Evolutionary conservation across 805 yeast species (phyloP), one percentile per base, ranked within the genome.

Genomic region (Hanseniaspora vineae): DNA sequence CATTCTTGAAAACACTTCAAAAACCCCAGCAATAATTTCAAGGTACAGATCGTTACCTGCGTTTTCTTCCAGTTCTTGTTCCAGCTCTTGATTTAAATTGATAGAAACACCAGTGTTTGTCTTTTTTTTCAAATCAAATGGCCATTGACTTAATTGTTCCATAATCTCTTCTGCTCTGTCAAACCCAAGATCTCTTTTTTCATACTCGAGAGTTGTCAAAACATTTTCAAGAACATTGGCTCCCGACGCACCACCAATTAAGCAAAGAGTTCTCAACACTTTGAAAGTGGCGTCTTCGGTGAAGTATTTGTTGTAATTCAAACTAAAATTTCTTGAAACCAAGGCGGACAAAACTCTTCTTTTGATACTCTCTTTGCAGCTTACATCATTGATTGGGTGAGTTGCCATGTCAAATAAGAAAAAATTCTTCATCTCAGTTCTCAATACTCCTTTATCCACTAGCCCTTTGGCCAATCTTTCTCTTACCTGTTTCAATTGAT

Each of bases 371-470:
- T 86, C 95, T 66, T 92, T 92, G 45, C 95, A 80, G 53, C 78
- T 69, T 42, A 82, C 75, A 65, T 92, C 98, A 32, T 89, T 82
- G 13, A 92, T 77, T 8, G 98, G 98, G 66, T 94, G 98, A 9
- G 98, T 92, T 31, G 98, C 96, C 97, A 92, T 92, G 65, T 92
- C 98, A 58, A 92, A 92, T 47, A 92, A 70, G 58, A 92, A 78
- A 62, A 92, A 92, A 68, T 87, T 92, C 63, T 89, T 87, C 65
- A 95, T 79, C 66, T 92, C 98, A 8, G 98, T 92, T 68, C 96
- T 81, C 59, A 94, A 74, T 43, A 92, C 81, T 19, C 98, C 97
- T 68, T 92, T 92, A 65, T 92, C 98, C 37, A 94, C 98, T 46
- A 92, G 72, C 0, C 98, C 98, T 66, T 92, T 92, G 48, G 96